These are phyloP conservation scores for Nakaseomyces glabratus DNA, from an alignment of 1,139 yeast species.

Conservation along the genomic window DNA sequence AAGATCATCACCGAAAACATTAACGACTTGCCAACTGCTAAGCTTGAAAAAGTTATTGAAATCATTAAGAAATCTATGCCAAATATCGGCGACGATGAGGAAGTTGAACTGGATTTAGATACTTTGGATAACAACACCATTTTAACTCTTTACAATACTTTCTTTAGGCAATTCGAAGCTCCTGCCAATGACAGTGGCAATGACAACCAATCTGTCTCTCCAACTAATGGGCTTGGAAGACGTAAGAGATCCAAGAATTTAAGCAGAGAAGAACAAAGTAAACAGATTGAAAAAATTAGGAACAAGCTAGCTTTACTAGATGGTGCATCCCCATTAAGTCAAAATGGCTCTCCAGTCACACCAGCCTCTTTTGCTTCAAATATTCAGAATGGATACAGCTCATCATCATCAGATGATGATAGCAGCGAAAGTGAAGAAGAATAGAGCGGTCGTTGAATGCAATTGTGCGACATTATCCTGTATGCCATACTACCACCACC, in stretches of 20 bases:
- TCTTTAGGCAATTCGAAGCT: conserved; percentile 33
- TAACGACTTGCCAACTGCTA: conserved; percentile 64
- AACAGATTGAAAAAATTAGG: conserved; percentile 77
- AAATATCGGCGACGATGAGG: conserved; percentile 62
- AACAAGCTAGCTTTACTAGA: conserved; percentile 71
- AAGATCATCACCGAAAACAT: conserved; percentile 85
- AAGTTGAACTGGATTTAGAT: conserved; percentile 93
- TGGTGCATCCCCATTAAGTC: conserved; percentile 31
- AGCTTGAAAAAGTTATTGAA: conserved; percentile 72
- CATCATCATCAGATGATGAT: conserved; percentile 35
- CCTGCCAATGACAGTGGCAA: conserved; percentile 13
- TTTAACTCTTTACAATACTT: conserved; percentile 61
- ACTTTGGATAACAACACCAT: conserved; percentile 80
- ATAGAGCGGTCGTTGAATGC: no score
- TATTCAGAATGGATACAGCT: conserved; percentile 38
- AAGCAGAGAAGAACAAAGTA: conserved; percentile 61
- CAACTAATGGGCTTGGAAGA: conserved; percentile 22
- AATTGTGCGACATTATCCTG: no score
- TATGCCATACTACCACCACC: no score
- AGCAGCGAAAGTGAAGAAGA: conserved; percentile 35
- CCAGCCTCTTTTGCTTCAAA: conserved; percentile 24
- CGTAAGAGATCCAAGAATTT: conserved; percentile 34
- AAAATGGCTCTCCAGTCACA: conserved; percentile 24
- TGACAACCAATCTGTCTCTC: conserved; percentile 26
- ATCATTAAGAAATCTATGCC: conserved; percentile 83